Conservation (phyloP, 768 basidiomycete genomes). For the Pleurotus tuber-regium region DNA sequence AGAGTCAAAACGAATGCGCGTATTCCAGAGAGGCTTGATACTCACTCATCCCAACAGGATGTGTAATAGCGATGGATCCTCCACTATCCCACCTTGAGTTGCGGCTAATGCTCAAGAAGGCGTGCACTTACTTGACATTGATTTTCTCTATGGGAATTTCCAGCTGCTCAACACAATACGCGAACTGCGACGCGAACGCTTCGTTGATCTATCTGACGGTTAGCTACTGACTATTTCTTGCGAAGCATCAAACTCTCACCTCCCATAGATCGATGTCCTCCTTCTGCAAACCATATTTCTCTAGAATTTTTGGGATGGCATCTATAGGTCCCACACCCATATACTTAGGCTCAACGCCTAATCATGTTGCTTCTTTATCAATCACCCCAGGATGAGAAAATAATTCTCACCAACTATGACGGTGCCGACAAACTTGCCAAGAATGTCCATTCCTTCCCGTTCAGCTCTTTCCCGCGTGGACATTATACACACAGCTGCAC, state of each 20-base stretch:
- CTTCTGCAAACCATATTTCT: conserved; percentile 57
- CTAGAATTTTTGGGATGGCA: conserved; percentile 70
- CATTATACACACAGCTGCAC: conserved; percentile 81
- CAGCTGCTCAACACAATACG: conserved; percentile 86
- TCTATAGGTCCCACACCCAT: conserved; percentile 78
- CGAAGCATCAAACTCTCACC: conserved; percentile 32
- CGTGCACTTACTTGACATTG: conserved; percentile 76
- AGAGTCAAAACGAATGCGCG: conserved; percentile 11
- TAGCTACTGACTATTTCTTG: not conserved
- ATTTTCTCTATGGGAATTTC: conserved; percentile 75
- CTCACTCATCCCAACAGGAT: conserved; percentile 84
- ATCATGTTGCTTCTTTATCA: not conserved
- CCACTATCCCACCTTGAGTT: conserved; percentile 46
- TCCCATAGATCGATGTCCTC: conserved; percentile 79
- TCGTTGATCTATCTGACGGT: conserved; percentile 65
- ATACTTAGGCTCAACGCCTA: conserved; percentile 72
- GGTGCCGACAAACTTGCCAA: conserved; percentile 82
- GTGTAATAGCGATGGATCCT: conserved; percentile 80
- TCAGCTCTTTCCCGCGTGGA: conserved; percentile 79
- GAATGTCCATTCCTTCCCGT: conserved; percentile 70
- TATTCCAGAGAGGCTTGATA: conserved; percentile 8
- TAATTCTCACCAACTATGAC: conserved; percentile 65
- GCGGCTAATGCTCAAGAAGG: too few relatives aligned
- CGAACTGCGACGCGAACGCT: conserved; percentile 92
- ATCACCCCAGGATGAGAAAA: not conserved